Evolutionary conservation across 1,284 basidiomycete genomes (phyloP).

Genomic region (Irpex lacteus): DNA sequence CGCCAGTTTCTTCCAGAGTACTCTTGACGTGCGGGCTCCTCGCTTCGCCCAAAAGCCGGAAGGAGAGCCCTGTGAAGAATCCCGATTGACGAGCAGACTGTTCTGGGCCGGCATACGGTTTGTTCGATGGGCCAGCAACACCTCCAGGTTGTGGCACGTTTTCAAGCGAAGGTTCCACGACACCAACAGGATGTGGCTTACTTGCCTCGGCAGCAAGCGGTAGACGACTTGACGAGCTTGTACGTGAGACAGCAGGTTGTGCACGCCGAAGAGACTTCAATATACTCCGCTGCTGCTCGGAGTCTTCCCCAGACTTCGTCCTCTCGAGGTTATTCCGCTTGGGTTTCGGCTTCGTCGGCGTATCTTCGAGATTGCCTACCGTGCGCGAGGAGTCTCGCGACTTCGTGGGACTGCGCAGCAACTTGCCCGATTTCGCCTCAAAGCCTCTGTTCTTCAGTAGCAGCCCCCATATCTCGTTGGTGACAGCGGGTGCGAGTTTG

Average conservation of each 20-base stretch:
- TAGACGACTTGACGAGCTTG: too few species aligned
- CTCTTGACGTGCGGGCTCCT: conserved; percentile 47
- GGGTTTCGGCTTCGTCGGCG: conserved; percentile 11
- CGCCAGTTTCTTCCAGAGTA: conserved; percentile 60
- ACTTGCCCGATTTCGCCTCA: conserved; percentile 49
- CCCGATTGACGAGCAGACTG: neutral
- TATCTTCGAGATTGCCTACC: conserved; percentile 12
- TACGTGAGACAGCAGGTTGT: conserved; percentile 51
- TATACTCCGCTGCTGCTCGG: conserved; percentile 33
- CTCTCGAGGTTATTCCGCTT: neutral
- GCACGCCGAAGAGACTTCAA: conserved; percentile 54
- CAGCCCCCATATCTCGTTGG: conserved; percentile 64
- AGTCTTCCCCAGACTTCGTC: neutral
- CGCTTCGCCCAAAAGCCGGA: conserved; percentile 66
- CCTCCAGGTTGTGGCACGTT: too few species aligned
- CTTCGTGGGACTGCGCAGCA: conserved; percentile 56
- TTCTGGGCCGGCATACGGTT: neutral
- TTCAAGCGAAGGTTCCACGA: too few species aligned
- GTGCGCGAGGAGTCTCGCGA: conserved; percentile 23
- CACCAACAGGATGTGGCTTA: too few species aligned
- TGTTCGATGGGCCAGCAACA: neutral
- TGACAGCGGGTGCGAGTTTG: conserved; percentile 54
- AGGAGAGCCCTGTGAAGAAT: conserved; percentile 48
- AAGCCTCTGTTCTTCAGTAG: conserved; percentile 65
- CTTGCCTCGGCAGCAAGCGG: too few species aligned